phyloP scores from a whole-genome alignment of 805 yeast species.

The Yamadazyma phyllophila region DNA sequence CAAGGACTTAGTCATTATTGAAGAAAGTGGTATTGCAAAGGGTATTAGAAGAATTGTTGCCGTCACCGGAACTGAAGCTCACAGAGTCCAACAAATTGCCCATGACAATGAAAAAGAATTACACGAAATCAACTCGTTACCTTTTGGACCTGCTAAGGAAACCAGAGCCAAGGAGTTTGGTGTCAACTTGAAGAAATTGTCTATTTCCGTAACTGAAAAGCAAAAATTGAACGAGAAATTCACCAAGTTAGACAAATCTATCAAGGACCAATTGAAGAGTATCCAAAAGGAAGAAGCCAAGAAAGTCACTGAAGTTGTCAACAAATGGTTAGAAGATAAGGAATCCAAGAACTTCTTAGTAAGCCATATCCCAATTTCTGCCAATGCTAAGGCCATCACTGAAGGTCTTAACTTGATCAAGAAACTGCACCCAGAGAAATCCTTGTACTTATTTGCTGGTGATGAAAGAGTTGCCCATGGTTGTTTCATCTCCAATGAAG shows the following conservation, averaged over 20 bases:
- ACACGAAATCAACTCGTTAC: constrained; percentile 56
- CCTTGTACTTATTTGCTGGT: constrained; percentile 80
- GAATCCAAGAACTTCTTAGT: constrained; percentile 59
- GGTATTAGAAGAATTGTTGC: constrained; percentile 98
- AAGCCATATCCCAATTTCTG: constrained; percentile 62
- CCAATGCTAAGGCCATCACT: constrained; percentile 90
- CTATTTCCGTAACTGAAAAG: constrained; percentile 80
- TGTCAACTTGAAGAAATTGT: constrained; percentile 76
- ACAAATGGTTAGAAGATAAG: constrained; percentile 56
- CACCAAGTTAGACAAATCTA: constrained; percentile 74
- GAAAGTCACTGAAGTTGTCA: constrained; percentile 74
- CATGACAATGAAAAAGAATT: constrained; percentile 63
- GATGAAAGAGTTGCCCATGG: constrained; percentile 90
- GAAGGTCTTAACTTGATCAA: constrained; percentile 87
- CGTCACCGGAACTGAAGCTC: constrained; percentile 89
- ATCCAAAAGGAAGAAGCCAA: constrained; percentile 87
- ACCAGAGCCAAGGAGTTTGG: constrained; percentile 78
- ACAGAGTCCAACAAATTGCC: constrained; percentile 85
- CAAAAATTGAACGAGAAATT: constrained; percentile 72
- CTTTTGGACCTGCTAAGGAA: constrained; percentile 78
- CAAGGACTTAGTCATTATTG: constrained; percentile 83
- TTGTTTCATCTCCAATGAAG: constrained; percentile 75
- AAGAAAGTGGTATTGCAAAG: constrained; percentile 97
- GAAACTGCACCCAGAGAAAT: constrained; percentile 68
- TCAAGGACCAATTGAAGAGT: constrained; percentile 83